Evolutionary conservation across 2,329 filamentous ascomycete genomes (phyloP), one percentile per base, ranked within the genome.

Genomic region (Trichoderma endophyticum): DNA sequence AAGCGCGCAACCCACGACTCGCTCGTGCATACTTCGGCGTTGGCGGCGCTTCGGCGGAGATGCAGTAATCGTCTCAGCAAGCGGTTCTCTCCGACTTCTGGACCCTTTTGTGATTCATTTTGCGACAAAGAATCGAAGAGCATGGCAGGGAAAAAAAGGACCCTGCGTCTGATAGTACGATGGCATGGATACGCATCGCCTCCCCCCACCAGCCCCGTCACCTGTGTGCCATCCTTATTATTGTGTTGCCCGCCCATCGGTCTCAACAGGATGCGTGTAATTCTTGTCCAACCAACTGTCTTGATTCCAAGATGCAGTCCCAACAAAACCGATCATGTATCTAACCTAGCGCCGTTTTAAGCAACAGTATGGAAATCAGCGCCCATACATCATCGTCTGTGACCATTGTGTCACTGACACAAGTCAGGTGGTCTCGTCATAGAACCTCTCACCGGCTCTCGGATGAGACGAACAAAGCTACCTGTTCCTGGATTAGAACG

Each of bases 321-420:
- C 66, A 60, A 69, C 66, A 69, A 61, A 69, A 60, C 18, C 18
- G 6, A 12, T 61, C 26, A 51, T 11, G 39, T 48, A 39, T 43
- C 28, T 36, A 61, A 36, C 36, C 43, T 59, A 28, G 32, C 26
- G 65, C 34, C 30, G 14, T 60, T 69, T 69, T 69, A 48, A 48
- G 65, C 34, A 61, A 57, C 64, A 57, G 30, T 57, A 7, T 57
- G 7, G 9, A 5, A 11, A 28, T 15, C 34, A 34, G 26, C 43
- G 24, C 59, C 18, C 60, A 64, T 62, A 30, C 69, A 57, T 60
- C 48, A 60, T 71, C n/a, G 28, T 65, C 69, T 71, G 69, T 71
- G 62, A 69, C 64, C 70, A 61, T 61, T 32, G 70, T 69, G 70
- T 72, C 70, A 72, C 70, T 62, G 39, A 56, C 70, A 30, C 64